A percentile compares a stretch with the other conserved stretches of the same genome.
Evolutionary conservation across 2,329 filamentous ascomycete species (phyloP).

Genomic region (Aspergillus fumigatus): DNA sequence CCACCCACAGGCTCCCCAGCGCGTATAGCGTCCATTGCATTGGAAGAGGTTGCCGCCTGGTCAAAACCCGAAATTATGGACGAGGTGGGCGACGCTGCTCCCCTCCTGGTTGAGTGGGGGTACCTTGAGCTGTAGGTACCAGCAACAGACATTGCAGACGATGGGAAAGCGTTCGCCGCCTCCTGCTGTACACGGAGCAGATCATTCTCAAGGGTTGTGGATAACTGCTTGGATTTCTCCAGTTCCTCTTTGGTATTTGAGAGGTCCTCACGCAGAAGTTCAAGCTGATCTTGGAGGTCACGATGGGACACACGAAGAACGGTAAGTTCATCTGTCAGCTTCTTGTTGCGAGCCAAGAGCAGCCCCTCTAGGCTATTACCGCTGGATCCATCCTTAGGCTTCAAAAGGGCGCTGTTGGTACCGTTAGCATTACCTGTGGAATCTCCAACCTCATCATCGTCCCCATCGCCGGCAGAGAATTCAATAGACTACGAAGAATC

Average conservation of each 20-base stretch:
- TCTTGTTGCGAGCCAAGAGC: constrained; percentile 89
- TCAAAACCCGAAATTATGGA: constrained; percentile 98
- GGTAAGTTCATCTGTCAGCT: constrained; percentile 88
- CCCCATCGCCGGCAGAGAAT: constrained; percentile 85
- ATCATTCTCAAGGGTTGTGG: constrained; percentile 87
- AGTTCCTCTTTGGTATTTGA: constrained; percentile 79
- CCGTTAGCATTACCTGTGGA: constrained; percentile 32
- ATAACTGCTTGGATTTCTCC: constrained; percentile 77
- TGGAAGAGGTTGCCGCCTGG: constrained; percentile 51
- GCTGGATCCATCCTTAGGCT: constrained; percentile 51
- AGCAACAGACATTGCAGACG: constrained; percentile 82
- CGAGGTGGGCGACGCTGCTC: constrained; percentile 80
- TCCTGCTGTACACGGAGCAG: constrained; percentile 83
- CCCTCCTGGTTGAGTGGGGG: constrained; percentile 65
- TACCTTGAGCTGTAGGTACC: constrained; percentile 84
- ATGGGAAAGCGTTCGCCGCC: constrained; percentile 74
- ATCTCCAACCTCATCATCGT: constrained; percentile 59
- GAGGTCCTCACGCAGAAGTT: constrained; percentile 77
- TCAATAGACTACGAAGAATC: constrained; percentile 67
- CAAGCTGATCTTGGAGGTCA: constrained; percentile 76
- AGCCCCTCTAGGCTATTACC: constrained; percentile 82
- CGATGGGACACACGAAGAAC: constrained; percentile 90
- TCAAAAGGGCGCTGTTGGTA: constrained; percentile 48
- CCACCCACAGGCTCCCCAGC: constrained; percentile 66
- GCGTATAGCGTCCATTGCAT: constrained; percentile 55